phyloP scores from a whole-genome alignment of 768 basidiomycete species.

The Lactarius psammicola region DNA sequence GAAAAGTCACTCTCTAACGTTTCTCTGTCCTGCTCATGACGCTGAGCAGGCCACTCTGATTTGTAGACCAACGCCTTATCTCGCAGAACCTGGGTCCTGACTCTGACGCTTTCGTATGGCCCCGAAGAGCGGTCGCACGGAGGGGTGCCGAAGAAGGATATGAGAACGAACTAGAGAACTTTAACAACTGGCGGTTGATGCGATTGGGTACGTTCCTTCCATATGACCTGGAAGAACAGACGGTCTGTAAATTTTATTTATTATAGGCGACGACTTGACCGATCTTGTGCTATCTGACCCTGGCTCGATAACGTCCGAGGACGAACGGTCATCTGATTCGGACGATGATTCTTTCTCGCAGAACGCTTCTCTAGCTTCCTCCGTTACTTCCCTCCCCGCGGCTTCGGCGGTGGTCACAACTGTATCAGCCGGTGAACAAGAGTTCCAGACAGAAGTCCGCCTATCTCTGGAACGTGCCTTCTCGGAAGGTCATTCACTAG shows the following conservation, averaged over 20 bases:
- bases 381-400: conserved; percentile 46
- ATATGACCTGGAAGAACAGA: neutral
- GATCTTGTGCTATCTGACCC: conserved; percentile 63
- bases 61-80: conserved; percentile 49
- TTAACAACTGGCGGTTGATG: conserved; percentile 68
- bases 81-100: conserved; percentile 58
- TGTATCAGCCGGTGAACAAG: conserved; percentile 41
- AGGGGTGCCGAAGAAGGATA: conserved; percentile 62
- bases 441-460: conserved; percentile 75
- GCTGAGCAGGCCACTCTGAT: neutral
- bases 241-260: conserved; percentile 2
- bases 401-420: conserved; percentile 42
- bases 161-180: conserved; percentile 60
- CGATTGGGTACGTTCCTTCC: conserved; percentile 55
- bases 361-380: conserved; percentile 46
- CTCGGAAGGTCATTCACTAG: conserved; percentile 85
- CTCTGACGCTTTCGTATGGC: conserved; percentile 83
- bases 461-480: conserved; percentile 91
- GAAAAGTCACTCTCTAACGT: conserved; percentile 43
- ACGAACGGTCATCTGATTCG: conserved; percentile 45
- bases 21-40: neutral
- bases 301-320: conserved; percentile 52
- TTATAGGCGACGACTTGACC: conserved; percentile 56
- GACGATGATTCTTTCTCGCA: conserved; percentile 38
- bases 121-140: conserved; percentile 40